Conservation (phyloP, 2,329 filamentous ascomycete genomes). For the Pseudogymnoascus sp. region DNA sequence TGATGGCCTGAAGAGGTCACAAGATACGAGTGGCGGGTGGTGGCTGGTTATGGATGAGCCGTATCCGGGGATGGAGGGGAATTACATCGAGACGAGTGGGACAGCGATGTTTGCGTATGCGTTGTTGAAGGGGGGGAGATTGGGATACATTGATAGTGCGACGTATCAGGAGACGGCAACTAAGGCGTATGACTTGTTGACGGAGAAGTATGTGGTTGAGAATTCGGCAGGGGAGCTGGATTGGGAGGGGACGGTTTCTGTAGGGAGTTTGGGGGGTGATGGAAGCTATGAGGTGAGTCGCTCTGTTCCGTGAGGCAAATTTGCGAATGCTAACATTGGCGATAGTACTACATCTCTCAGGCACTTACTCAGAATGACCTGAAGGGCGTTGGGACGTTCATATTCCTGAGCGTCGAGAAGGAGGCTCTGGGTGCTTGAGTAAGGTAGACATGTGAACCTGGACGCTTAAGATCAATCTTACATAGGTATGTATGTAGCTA, state of each 20-base stretch:
- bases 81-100: conserved; percentile 33
- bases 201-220: conserved; percentile 10
- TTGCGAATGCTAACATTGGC: not conserved
- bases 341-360: conserved; percentile 20
- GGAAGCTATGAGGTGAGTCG: conserved; percentile 19
- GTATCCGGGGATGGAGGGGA: conserved; percentile 20
- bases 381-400: conserved; percentile 21
- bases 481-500: not conserved
- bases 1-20: conserved; percentile 14
- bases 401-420: conserved; percentile 19
- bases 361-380: conserved; percentile 17
- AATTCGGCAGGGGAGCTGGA: conserved; percentile 13
- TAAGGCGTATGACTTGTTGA: conserved; percentile 17
- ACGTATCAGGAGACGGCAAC: conserved; percentile 13
- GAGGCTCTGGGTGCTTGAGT: not conserved
- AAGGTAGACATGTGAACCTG: not conserved
- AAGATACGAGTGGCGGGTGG: conserved; percentile 28
- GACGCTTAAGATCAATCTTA: not conserved
- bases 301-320: not conserved
- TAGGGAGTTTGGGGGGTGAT: conserved; percentile 18
- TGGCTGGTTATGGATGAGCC: conserved; percentile 30
- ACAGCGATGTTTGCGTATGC: conserved; percentile 33
- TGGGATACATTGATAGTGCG: conserved; percentile 26
- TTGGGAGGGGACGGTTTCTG: conserved; percentile 20
- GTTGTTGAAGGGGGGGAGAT: conserved; percentile 30